phyloP scores from a whole-genome alignment of 768 basidiomycete genomes.

The Pleurotus eryngii region DNA sequence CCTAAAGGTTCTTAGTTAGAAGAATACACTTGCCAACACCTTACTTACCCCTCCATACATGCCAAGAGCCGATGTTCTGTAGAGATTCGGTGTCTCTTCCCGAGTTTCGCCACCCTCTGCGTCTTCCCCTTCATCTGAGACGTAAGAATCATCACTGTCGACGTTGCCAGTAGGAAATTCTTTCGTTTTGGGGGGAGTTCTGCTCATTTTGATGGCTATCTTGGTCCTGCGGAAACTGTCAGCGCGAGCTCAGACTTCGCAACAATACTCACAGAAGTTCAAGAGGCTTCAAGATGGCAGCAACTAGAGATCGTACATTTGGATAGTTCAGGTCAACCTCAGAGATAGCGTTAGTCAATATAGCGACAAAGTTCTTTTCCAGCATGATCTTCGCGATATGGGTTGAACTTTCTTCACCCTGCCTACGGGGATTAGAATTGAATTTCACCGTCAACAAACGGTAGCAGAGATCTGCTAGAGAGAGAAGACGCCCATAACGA shows the following conservation, averaged over 20 bases:
- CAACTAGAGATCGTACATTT: conserved; percentile 81
- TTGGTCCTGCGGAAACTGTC: conserved; percentile 62
- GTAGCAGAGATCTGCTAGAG: conserved; percentile 83
- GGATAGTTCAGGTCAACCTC: conserved; percentile 97
- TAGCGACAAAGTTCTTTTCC: conserved; percentile 93
- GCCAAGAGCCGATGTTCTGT: conserved; percentile 93
- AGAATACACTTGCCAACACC: conserved; percentile 9
- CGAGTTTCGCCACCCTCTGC: conserved; percentile 51
- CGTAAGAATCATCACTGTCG: conserved; percentile 40
- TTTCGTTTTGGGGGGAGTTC: conserved; percentile 64
- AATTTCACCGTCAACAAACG: conserved; percentile 81
- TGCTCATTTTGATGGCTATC: conserved; percentile 97
- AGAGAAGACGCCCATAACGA: conserved; percentile 86
- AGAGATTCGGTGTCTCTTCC: conserved; percentile 89
- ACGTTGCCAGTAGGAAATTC: conserved; percentile 49
- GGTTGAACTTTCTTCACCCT: conserved; percentile 71
- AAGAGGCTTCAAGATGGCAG: conserved; percentile 82
- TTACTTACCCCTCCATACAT: conserved; percentile 86
- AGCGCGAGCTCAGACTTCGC: conserved; percentile 6
- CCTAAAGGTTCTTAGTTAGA: conserved; percentile 37
- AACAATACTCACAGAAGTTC: conserved; percentile 72
- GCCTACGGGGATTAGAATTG: conserved; percentile 52
- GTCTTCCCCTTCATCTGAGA: conserved; percentile 55
- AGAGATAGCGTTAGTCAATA: conserved; percentile 81
- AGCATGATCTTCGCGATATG: conserved; percentile 98